These are phyloP conservation scores for Mycena vulgaris DNA, from an alignment of 768 basidiomycete genomes.

Conservation along the genomic window DNA sequence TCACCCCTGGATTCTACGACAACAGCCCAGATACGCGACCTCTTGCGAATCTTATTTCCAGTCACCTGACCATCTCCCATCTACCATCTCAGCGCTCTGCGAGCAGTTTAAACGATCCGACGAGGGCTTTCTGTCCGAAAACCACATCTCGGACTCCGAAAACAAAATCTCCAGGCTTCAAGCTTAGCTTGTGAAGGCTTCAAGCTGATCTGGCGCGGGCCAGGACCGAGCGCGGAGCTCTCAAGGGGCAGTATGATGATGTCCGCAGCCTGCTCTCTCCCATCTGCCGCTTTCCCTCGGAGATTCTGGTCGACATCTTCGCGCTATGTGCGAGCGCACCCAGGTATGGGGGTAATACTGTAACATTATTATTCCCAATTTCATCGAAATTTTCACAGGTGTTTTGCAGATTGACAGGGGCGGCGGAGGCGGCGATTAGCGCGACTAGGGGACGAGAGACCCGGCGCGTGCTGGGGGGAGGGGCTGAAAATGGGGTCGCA, in stretches of 20 bases:
- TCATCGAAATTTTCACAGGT: too few species aligned
- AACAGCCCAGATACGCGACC: too few species aligned
- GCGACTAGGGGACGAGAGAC: too few species aligned
- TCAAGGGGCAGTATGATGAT: background rate
- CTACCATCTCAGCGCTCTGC: background rate
- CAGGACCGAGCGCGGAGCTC: background rate
- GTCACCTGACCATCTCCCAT: background rate
- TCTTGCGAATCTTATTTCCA: too few species aligned
- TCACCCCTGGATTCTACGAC: too few species aligned
- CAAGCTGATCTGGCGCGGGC: too few species aligned
- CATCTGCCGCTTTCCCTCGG: slow-evolving; percentile 3
- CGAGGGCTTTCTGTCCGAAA: background rate
- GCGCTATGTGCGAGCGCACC: background rate
- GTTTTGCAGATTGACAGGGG: too few species aligned
- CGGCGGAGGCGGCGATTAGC: too few species aligned
- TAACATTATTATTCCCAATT: too few species aligned
- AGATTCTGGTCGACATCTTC: slow-evolving; percentile 3
- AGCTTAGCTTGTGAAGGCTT: background rate
- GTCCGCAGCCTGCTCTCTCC: background rate
- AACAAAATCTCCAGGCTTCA: background rate
- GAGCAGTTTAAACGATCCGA: background rate
- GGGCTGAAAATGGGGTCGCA: too few species aligned
- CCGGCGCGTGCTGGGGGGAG: too few species aligned
- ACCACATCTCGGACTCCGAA: background rate
- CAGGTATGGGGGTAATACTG: too few species aligned